Conservation (phyloP, 1,284 basidiomycete genomes). For the Microbotryum silenes-acaulis region DNA sequence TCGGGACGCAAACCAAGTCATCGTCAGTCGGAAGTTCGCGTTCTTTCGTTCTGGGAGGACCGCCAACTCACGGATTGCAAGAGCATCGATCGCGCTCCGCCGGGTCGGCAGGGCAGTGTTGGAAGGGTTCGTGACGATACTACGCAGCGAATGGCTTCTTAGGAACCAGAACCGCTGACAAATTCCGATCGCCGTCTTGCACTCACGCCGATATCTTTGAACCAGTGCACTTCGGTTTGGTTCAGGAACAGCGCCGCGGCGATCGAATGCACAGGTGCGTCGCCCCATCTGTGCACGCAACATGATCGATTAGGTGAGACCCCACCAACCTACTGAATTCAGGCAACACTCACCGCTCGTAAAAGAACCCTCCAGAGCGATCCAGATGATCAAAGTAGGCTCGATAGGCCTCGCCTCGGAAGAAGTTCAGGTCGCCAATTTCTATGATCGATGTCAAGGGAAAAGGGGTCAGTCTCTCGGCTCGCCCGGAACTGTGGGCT, state of each 20-base stretch:
- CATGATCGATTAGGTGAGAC: background rate
- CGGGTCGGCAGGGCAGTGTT: constrained; percentile 57
- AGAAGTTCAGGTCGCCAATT: constrained; percentile 63
- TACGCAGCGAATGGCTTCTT: constrained; percentile 40
- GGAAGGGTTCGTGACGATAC: constrained; percentile 56
- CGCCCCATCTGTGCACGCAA: constrained; percentile 56
- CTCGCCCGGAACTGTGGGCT: too few relatives aligned
- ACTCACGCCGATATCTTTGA: constrained; percentile 32
- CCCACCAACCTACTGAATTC: background rate
- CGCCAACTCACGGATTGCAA: constrained; percentile 30
- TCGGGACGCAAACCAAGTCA: background rate
- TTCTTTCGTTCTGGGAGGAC: too few relatives aligned
- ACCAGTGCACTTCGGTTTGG: constrained; percentile 49
- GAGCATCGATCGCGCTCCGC: constrained; percentile 46
- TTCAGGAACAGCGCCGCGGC: constrained; percentile 59
- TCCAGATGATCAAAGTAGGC: constrained; percentile 68
- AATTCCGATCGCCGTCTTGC: constrained; percentile 5
- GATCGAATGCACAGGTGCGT: constrained; percentile 77
- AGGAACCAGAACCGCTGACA: background rate
- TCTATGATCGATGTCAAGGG: constrained; percentile 46
- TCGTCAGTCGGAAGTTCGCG: constrained; percentile 7
- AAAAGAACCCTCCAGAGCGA: constrained; percentile 63
- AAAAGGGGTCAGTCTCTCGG: background rate
- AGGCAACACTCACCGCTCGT: constrained; percentile 47
- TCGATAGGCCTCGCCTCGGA: constrained; percentile 65